Conservation (phyloP, 106 monocot species). For the Apostasia shenzhenica region DNA sequence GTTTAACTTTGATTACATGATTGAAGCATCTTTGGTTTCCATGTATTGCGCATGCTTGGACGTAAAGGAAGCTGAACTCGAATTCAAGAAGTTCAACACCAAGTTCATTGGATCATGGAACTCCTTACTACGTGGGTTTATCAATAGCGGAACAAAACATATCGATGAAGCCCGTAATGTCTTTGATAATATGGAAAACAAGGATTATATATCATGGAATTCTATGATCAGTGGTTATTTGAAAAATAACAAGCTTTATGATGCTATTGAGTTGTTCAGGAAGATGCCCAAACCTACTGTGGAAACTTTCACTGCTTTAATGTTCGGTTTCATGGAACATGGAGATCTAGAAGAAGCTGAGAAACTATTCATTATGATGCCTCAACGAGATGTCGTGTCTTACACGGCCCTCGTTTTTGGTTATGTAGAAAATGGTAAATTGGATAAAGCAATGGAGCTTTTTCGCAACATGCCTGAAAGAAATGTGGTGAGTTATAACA, state of each 20-base stretch:
- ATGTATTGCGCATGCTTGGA: constrained; percentile 43
- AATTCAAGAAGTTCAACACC: constrained; percentile 31
- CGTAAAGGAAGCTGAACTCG: constrained; percentile 24
- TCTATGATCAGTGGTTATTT: constrained; percentile 39
- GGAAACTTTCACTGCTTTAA: constrained; percentile 24
- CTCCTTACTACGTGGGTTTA: constrained; percentile 36
- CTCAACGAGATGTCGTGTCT: constrained; percentile 26
- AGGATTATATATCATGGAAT: constrained; percentile 39
- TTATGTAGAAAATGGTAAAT: constrained; percentile 14
- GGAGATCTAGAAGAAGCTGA: constrained; percentile 21
- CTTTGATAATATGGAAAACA: constrained; percentile 39
- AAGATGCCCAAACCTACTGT: constrained; percentile 27
- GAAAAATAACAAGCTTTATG: constrained; percentile 13
- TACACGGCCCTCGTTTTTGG: constrained; percentile 41
- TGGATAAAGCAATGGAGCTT: constrained; percentile 21
- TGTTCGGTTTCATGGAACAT: constrained; percentile 20
- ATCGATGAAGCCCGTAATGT: constrained; percentile 38
- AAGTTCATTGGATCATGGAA: constrained; percentile 49
- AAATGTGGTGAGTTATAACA: constrained; percentile 33
- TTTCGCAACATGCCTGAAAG: constrained; percentile 23
- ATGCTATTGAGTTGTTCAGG: constrained; percentile 26
- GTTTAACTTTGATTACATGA: constrained; percentile 21
- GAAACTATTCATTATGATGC: constrained; percentile 27
- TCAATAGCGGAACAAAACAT: constrained; percentile 12
- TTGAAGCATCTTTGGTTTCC: constrained; percentile 34